Percentiles rank a stretch among this genome's conserved stretches.
These are phyloP conservation scores for Paecilomyces fulvus DNA, from an alignment of 2,329 filamentous ascomycete species.

Conservation along the genomic window DNA sequence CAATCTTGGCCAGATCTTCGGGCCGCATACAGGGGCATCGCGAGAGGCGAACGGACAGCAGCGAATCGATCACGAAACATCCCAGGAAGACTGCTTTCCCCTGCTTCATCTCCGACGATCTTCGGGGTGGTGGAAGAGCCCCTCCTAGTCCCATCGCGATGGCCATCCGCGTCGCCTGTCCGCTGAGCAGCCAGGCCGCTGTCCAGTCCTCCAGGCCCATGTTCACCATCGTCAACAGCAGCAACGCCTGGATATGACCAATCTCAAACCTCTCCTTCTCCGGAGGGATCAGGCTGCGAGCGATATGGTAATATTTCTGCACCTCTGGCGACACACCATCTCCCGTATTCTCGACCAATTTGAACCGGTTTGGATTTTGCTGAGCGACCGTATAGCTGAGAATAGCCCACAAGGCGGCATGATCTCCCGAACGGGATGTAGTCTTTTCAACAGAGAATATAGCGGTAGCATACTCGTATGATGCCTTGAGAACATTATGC, in stretches of 20 bases:
- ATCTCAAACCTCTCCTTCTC: constrained; percentile 32
- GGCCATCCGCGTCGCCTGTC: constrained; percentile 43
- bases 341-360: constrained; percentile 1
- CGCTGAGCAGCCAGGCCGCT: constrained; percentile 47
- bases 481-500: constrained; percentile 47
- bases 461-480: constrained; percentile 46
- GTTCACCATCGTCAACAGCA: constrained; percentile 42
- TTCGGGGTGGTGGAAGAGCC: constrained; percentile 15
- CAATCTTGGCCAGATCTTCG: constrained; percentile 40
- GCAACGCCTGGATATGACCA: constrained; percentile 37
- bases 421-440: constrained; percentile 30
- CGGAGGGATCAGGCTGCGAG: constrained; percentile 29
- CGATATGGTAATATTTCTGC: constrained; percentile 27
- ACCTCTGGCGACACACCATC: constrained; percentile 16
- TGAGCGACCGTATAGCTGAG: constrained; percentile 34
- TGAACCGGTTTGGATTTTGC: constrained; percentile 10
- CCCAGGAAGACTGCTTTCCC: constrained; percentile 41
- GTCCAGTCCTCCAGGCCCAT: constrained; percentile 39
- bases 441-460: constrained; percentile 24
- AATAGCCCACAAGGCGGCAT: constrained; percentile 37
- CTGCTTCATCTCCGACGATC: constrained; percentile 24
- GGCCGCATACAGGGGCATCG: constrained; percentile 38
- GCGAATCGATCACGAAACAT: constrained; percentile 47
- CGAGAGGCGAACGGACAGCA: constrained; percentile 42
- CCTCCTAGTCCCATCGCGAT: constrained; percentile 28